Conservation (phyloP, 208 protist species). For the Wallacemonas sp. region DNA sequence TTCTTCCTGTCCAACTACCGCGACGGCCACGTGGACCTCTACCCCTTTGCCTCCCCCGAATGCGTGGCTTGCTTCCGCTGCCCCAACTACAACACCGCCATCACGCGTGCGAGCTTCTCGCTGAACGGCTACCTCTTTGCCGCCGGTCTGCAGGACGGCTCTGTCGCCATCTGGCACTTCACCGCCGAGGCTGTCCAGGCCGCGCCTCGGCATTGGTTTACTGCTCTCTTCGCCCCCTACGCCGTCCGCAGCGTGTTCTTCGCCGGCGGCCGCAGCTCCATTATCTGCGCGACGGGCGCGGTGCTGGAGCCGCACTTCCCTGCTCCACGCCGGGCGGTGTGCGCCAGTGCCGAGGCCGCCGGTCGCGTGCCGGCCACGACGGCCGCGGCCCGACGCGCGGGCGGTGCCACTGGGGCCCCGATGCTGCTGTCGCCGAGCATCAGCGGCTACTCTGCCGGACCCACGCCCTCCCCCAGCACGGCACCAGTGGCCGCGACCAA, state of each 20-base stretch:
- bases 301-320: constrained; percentile 39
- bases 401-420: constrained; percentile 29
- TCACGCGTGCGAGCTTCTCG: constrained; percentile 62
- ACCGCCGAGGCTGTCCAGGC: constrained; percentile 28
- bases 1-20: constrained; percentile 69
- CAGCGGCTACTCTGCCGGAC: not conserved
- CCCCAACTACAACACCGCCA: constrained; percentile 24
- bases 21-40: constrained; percentile 78
- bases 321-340: not conserved
- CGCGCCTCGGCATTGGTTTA: constrained; percentile 42
- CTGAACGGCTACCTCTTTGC: constrained; percentile 73
- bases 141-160: constrained; percentile 71
- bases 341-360: not conserved
- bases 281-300: constrained; percentile 61
- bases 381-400: not conserved
- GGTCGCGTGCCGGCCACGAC: not conserved
- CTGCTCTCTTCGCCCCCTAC: constrained; percentile 42
- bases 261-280: constrained; percentile 65
- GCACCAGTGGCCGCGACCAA: not conserved
- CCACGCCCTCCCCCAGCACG: not conserved
- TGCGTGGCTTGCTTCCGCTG: constrained; percentile 71
- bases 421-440: constrained; percentile 33
- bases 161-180: constrained; percentile 74
- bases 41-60: constrained; percentile 70
- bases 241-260: constrained; percentile 58